phyloP scores from a whole-genome alignment of 2,329 filamentous ascomycete species.

The Aureobasidium sp. region DNA sequence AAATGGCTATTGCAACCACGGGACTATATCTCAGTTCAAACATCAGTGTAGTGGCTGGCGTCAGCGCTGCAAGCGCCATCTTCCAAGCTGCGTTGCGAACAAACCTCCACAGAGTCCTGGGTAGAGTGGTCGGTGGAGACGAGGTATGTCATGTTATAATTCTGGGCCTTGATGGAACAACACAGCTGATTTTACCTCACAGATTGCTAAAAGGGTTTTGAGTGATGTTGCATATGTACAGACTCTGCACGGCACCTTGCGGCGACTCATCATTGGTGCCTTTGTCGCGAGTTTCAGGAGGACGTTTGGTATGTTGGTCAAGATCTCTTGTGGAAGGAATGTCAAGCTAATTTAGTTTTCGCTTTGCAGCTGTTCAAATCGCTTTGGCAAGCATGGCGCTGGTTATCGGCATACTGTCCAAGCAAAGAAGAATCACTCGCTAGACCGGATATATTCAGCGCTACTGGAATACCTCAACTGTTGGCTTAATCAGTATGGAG shows the following conservation, averaged over 20 bases:
- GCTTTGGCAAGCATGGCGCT: constrained; percentile 6
- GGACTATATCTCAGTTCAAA: constrained; percentile 40
- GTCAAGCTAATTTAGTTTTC: background rate
- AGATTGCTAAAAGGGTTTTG: constrained; percentile 4
- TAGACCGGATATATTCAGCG: background rate
- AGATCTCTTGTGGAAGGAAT: background rate
- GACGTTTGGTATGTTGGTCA: background rate
- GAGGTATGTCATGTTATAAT: constrained; percentile 15
- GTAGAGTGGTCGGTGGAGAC: constrained; percentile 22
- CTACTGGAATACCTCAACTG: too few relatives aligned
- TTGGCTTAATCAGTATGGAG: too few relatives aligned
- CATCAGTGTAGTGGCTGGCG: constrained; percentile 33
- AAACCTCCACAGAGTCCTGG: constrained; percentile 26
- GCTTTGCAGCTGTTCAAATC: background rate
- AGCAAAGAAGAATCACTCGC: constrained; percentile 2
- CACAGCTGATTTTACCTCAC: constrained; percentile 15
- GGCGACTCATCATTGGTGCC: background rate
- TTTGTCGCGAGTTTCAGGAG: background rate
- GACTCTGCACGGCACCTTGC: constrained; percentile 21
- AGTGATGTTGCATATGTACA: constrained; percentile 29
- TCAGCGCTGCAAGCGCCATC: constrained; percentile 31
- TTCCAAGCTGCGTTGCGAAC: constrained; percentile 29
- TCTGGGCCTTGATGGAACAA: background rate
- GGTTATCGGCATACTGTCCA: background rate
- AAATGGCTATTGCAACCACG: constrained; percentile 43